Percentiles rank a stretch among this genome's conserved stretches.
phyloP scores from a whole-genome alignment of 306 rosid species.

The Castanopsis chinensis region DNA sequence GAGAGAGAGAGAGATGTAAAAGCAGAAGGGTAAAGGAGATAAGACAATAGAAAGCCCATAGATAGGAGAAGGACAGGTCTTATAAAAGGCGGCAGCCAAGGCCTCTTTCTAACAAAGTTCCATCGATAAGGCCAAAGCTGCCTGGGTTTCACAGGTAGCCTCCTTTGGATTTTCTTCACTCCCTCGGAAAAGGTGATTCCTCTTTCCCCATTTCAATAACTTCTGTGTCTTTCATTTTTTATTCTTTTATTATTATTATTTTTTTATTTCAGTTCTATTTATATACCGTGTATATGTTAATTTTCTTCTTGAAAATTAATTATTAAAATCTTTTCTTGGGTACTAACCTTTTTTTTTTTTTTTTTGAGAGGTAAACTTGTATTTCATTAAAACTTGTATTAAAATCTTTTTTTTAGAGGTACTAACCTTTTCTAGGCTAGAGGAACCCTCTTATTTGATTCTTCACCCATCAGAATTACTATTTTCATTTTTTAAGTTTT shows the following conservation, averaged over 20 bases:
- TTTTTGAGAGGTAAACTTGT: no score
- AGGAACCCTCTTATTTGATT: no score
- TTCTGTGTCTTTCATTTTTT: neutral
- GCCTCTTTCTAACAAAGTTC: constrained; percentile 21
- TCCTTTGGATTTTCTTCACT: constrained; percentile 36
- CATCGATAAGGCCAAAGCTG: constrained; percentile 56
- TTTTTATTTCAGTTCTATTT: neutral
- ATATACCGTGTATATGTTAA: neutral
- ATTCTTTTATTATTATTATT: neutral
- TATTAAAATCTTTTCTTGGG: neutral
- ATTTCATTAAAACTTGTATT: no score
- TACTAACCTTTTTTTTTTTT: no score
- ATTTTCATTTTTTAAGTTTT: no score
- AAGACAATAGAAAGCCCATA: constrained; percentile 45
- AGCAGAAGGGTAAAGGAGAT: constrained; percentile 21
- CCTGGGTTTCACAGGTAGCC: constrained; percentile 55
- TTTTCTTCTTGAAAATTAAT: neutral
- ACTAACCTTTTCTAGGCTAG: no score
- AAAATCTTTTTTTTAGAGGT: neutral
- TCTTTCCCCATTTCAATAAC: neutral
- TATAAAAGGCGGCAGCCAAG: constrained; percentile 47
- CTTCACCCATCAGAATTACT: no score
- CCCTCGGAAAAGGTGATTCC: constrained; percentile 31
- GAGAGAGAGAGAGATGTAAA: neutral
- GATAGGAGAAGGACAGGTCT: constrained; percentile 19